Conservation (phyloP, 495 filamentous ascomycete genomes). For the Coniosporium apollinis region DNA sequence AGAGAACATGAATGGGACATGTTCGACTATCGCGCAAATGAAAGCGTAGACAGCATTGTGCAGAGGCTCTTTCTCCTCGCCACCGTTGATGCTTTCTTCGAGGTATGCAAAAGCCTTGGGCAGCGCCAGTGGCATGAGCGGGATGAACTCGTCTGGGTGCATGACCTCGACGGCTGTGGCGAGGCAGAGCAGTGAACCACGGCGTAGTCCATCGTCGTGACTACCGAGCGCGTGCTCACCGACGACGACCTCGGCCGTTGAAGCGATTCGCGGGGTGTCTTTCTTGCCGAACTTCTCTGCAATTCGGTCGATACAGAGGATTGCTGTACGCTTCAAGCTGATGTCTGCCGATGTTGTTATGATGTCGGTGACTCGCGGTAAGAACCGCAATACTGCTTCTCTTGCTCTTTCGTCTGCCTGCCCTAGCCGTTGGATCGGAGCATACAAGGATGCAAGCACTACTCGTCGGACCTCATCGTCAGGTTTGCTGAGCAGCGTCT, state of each 20-base stretch:
- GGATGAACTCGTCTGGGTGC: slow-evolving; percentile 67
- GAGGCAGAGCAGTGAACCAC: slow-evolving; percentile 73
- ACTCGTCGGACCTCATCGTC: slow-evolving; percentile 57
- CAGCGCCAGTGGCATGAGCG: slow-evolving; percentile 60
- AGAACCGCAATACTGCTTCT: slow-evolving; percentile 53
- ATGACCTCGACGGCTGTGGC: slow-evolving; percentile 76
- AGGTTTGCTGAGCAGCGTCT: slow-evolving; percentile 54
- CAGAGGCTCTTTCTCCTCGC: slow-evolving; percentile 38
- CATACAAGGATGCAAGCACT: slow-evolving; percentile 61
- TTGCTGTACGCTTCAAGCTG: slow-evolving; percentile 59
- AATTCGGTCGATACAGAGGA: slow-evolving; percentile 79
- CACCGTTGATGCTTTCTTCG: slow-evolving; percentile 37
- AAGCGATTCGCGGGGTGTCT: slow-evolving; percentile 45
- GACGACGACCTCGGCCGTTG: slow-evolving; percentile 57
- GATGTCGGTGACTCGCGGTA: slow-evolving; percentile 57
- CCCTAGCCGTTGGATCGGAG: slow-evolving; percentile 51
- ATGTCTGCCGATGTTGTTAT: slow-evolving; percentile 50
- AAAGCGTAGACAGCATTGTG: slow-evolving; percentile 73
- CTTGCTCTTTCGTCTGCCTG: slow-evolving; percentile 48
- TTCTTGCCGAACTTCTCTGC: slow-evolving; percentile 84
- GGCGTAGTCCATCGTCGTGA: slow-evolving; percentile 49
- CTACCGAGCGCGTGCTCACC: slow-evolving; percentile 57
- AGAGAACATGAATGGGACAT: slow-evolving; percentile 75
- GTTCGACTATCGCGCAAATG: slow-evolving; percentile 56
- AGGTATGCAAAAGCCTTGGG: slow-evolving; percentile 53